phyloP scores from a whole-genome alignment of 768 basidiomycete species.

The Tylopilus plumbeoviolaceoides region DNA sequence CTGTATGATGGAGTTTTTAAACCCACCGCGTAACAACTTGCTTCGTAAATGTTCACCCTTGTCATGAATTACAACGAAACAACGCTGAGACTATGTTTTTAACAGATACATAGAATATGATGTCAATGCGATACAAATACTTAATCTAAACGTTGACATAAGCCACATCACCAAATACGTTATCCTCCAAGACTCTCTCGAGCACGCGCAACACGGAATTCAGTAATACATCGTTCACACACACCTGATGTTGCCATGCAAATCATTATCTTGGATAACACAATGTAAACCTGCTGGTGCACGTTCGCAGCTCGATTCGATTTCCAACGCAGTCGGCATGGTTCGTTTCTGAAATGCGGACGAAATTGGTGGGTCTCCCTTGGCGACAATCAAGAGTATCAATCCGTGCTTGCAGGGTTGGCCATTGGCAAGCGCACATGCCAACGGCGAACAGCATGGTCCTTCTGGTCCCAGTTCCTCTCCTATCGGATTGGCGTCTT shows the following conservation, averaged over 20 bases:
- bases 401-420: background rate
- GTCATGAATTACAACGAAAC: background rate
- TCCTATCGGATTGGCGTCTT: background rate
- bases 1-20: no score
- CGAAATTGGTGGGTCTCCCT: background rate
- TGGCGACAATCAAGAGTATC: background rate
- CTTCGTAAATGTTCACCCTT: background rate
- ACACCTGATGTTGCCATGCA: background rate
- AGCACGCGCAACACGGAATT: background rate
- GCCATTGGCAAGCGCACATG: conserved; percentile 7
- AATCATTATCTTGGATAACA: background rate
- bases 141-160: background rate
- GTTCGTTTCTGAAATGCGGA: conserved; percentile 6
- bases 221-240: background rate
- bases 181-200: background rate
- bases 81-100: background rate
- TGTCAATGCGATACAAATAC: background rate
- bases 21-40: background rate
- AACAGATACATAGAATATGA: background rate
- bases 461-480: background rate
- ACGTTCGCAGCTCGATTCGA: background rate
- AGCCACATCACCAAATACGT: background rate
- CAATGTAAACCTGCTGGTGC: background rate
- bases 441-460: conserved; percentile 11
- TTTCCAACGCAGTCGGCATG: background rate